A percentile compares a stretch with the other conserved stretches of the same genome.
Evolutionary conservation across 2,329 filamentous ascomycete genomes (phyloP).

Genomic region (Fusarium luffae): DNA sequence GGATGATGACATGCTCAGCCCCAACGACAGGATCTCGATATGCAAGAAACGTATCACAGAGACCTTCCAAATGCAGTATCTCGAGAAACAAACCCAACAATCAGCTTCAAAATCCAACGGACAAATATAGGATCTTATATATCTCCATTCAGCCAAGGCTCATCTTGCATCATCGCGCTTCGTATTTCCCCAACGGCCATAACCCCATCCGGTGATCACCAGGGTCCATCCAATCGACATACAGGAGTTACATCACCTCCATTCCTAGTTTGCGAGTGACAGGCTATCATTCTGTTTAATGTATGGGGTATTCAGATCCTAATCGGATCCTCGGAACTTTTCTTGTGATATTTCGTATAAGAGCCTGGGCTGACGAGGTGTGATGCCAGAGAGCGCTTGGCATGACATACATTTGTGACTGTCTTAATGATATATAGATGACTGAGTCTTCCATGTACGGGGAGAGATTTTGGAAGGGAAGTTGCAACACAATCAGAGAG

Average conservation of each 20-base stretch:
- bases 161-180: constrained; percentile 7
- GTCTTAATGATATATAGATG: constrained; percentile 7
- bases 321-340: constrained; percentile 2
- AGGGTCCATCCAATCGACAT: constrained; percentile 18
- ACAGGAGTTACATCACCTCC: constrained; percentile 12
- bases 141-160: background rate
- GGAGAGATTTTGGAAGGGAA: background rate
- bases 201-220: constrained; percentile 22
- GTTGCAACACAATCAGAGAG: too few relatives aligned
- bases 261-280: background rate
- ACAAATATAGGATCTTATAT: background rate
- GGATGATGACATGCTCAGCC: too few relatives aligned
- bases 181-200: constrained; percentile 19
- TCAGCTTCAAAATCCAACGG: background rate
- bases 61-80: background rate
- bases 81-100: background rate
- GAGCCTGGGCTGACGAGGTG: constrained; percentile 5
- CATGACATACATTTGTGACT: background rate
- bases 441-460: too few relatives aligned
- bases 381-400: background rate
- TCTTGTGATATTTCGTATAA: background rate
- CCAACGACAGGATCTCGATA: background rate
- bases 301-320: too few relatives aligned
- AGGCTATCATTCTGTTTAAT: background rate
- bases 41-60: background rate